These are phyloP conservation scores for Pseudogymnoascus destructans DNA, from an alignment of 2,329 filamentous ascomycete genomes.

Conservation along the genomic window DNA sequence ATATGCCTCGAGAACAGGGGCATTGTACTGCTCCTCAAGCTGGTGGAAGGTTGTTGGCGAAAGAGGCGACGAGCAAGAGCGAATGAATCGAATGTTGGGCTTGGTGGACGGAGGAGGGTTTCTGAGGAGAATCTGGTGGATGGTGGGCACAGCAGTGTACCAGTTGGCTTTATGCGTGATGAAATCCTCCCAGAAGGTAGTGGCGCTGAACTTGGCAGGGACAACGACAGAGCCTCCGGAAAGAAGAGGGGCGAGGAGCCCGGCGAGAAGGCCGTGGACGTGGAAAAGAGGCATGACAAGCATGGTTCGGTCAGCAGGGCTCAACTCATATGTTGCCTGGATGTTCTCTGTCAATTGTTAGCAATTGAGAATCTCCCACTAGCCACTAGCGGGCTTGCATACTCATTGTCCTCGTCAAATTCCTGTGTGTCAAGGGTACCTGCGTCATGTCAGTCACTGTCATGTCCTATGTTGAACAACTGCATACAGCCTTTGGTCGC, in stretches of 20 bases:
- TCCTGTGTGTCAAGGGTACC: conserved; percentile 68
- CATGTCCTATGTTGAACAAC: neutral
- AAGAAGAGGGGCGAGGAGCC: conserved; percentile 62
- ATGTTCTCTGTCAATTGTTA: conserved; percentile 48
- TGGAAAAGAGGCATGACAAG: conserved; percentile 88
- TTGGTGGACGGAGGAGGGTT: conserved; percentile 53
- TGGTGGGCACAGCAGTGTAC: conserved; percentile 89
- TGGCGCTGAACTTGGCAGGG: conserved; percentile 66
- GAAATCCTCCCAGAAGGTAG: conserved; percentile 73
- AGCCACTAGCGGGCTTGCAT: conserved; percentile 21
- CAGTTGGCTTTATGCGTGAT: conserved; percentile 63
- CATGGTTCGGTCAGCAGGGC: conserved; percentile 60
- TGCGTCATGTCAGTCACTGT: conserved; percentile 22
- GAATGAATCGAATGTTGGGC: conserved; percentile 70
- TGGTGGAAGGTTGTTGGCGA: conserved; percentile 71
- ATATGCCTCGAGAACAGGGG: conserved; percentile 78
- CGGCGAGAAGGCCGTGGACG: conserved; percentile 77
- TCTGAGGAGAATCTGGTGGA: conserved; percentile 78
- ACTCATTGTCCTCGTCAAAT: conserved; percentile 71
- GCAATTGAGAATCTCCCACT: conserved; percentile 4
- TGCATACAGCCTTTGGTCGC: conserved; percentile 62
- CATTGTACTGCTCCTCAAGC: conserved; percentile 60
- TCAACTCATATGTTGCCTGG: conserved; percentile 61
- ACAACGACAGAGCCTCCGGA: conserved; percentile 71
- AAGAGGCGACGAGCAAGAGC: conserved; percentile 74